Percentiles rank a stretch among this genome's conserved stretches.
Evolutionary conservation across 257 asterid species (phyloP).

Genomic region (Solanum commersonii): DNA sequence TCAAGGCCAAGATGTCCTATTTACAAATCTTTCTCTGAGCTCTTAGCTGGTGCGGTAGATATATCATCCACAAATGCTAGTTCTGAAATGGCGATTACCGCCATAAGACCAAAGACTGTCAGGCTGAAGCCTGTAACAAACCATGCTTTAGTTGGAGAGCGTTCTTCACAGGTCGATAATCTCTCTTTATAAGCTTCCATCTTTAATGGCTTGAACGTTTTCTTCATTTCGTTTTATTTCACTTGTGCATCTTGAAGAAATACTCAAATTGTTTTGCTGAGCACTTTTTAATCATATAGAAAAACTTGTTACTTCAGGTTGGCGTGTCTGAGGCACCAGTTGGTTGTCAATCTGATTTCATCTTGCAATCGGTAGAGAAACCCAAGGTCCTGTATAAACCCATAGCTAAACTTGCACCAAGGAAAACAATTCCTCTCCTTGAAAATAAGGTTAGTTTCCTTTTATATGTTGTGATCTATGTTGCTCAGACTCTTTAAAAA

Average conservation of each 20-base stretch:
- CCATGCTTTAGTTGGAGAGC: not conserved
- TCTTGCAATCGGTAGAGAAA: constrained; percentile 17
- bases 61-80: constrained; percentile 26
- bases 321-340: constrained; percentile 18
- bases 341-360: constrained; percentile 14
- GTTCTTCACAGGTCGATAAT: constrained; percentile 12
- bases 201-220: not conserved
- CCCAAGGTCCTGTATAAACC: constrained; percentile 58
- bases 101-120: constrained; percentile 53
- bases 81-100: constrained; percentile 29
- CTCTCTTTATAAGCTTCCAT: not conserved
- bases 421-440: constrained; percentile 44
- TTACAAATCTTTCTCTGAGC: constrained; percentile 40
- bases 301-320: constrained; percentile 24
- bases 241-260: not conserved
- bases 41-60: constrained; percentile 33
- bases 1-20: constrained; percentile 51
- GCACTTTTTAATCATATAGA: not conserved
- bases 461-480: not conserved
- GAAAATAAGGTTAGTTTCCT: constrained; percentile 53
- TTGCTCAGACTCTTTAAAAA: not conserved
- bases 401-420: constrained; percentile 59
- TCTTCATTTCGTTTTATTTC: not conserved
- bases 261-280: not conserved
- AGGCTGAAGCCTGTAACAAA: constrained; percentile 39